Conservation (phyloP, 768 basidiomycete genomes). For the Pleurotus salmoneostramineus region DNA sequence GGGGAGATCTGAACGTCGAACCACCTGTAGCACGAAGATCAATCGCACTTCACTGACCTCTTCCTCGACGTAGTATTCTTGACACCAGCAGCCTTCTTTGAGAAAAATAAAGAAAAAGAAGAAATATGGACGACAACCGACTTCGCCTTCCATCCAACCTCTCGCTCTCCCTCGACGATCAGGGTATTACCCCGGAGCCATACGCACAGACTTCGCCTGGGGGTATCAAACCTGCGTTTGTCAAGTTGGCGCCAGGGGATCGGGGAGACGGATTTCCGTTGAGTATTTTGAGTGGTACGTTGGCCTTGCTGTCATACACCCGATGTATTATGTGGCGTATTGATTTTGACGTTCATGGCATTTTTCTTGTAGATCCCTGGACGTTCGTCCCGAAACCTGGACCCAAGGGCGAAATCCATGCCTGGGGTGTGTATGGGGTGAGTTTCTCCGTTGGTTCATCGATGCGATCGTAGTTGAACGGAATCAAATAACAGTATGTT, state of each 20-base stretch:
- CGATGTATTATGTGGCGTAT: too few species aligned
- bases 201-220: background rate
- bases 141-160: background rate
- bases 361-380: slow-evolving; percentile 15
- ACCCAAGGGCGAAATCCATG: slow-evolving; percentile 21
- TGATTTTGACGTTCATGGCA: background rate
- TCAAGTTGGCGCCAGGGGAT: slow-evolving; percentile 21
- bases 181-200: background rate
- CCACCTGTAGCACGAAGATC: too few species aligned
- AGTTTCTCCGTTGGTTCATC: background rate
- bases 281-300: slow-evolving; percentile 22
- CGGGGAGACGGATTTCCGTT: slow-evolving; percentile 19
- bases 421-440: slow-evolving; percentile 25
- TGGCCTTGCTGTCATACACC: too few species aligned
- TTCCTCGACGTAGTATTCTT: too few species aligned
- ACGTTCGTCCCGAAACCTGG: slow-evolving; percentile 17
- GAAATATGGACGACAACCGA: too few species aligned
- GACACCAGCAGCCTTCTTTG: too few species aligned
- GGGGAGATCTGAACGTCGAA: too few species aligned
- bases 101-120: too few species aligned
- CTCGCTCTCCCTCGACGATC: background rate
- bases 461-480: too few species aligned
- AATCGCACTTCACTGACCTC: too few species aligned
- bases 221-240: slow-evolving; percentile 16
- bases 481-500: background rate